Base-by-base conservation (phyloP, 805 yeast genomes). In the Myxozyma vanderwaltii region DNA sequence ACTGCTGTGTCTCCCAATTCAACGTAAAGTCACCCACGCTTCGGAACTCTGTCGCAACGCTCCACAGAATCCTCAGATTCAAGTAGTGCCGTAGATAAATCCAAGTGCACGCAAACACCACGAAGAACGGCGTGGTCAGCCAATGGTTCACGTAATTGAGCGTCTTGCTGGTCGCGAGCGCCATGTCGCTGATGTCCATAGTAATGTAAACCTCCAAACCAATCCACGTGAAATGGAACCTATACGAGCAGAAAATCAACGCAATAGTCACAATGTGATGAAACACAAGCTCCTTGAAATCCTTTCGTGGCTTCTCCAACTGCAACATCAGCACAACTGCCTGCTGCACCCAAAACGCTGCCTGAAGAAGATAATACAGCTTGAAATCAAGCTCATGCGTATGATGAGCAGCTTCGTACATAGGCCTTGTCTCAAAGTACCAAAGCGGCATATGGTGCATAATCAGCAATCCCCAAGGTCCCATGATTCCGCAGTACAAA, bases 261-360 rank as follows among this genome's bases (percentile, higher is more conserved):
- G 90, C 82, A 72, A 94, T 84, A 26, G 99, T 94, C 64, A 94
- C 85, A 63, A 94, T 81, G 73, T 94, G 99, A 74, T 94, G 99
- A 74, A 89, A 85, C 40, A 92, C 89, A 61, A 94, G 81, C 75
- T 94, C 99, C 68, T 85, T 77, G 75, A 85, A 91, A 73, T 94
- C 99, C 74, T 91, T 91, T 74, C 99, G 82, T 58, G 97, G 98
- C 73, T 89, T 89, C 75, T 94, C 99, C 61, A 94, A 80, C 73
- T 88, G 96, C 64, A 94, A 79, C 47, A 84, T 76, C 64, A 94
- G 78, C 33, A 94, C 88, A 41, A 88, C 84, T 0, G 95, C 86
- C 76, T 94, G 99, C 77, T 94, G 99, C 23, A 91, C 85, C 99
- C 99, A 94, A 74, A 90, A 94, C 3, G 97, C 88, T 4, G 98